phyloP scores from a whole-genome alignment of 2,329 filamentous ascomycete species.

The Rutstroemia sp. region DNA sequence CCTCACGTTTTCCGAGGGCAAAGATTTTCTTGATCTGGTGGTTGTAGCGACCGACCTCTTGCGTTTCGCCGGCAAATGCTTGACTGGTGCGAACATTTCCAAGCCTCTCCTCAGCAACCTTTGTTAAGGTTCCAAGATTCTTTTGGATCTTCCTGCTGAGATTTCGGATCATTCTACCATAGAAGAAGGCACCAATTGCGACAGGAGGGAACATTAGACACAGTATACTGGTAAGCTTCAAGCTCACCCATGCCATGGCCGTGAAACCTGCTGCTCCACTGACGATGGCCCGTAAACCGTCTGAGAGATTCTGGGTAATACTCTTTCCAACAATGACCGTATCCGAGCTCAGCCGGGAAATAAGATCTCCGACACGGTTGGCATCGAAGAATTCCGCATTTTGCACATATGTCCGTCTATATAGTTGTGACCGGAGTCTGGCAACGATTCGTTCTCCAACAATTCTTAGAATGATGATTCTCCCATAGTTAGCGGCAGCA shows the following conservation, averaged over 20 bases:
- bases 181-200: conserved; percentile 83
- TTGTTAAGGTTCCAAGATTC: conserved; percentile 85
- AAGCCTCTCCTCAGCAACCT: conserved; percentile 95
- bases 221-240: conserved; percentile 82
- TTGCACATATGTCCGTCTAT: conserved; percentile 88
- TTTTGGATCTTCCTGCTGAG: conserved; percentile 89
- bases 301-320: conserved; percentile 94
- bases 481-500: conserved; percentile 84
- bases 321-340: conserved; percentile 98
- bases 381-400: conserved; percentile 99
- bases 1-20: conserved; percentile 76
- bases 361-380: conserved; percentile 91
- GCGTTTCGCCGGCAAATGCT: conserved; percentile 87
- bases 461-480: conserved; percentile 87
- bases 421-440: conserved; percentile 80
- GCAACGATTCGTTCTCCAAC: conserved; percentile 94
- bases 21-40: conserved; percentile 89
- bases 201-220: conserved; percentile 85
- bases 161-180: conserved; percentile 81
- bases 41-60: conserved; percentile 89
- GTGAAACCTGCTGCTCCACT: conserved; percentile 84
- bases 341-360: conserved; percentile 90
- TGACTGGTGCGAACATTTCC: conserved; percentile 96
- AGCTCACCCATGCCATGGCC: conserved; percentile 93
- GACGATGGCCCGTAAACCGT: conserved; percentile 85